Percentiles rank a stretch among this genome's conserved stretches.
phyloP scores from a whole-genome alignment of 1,284 basidiomycete species.

The Marasmius tenuissimus region DNA sequence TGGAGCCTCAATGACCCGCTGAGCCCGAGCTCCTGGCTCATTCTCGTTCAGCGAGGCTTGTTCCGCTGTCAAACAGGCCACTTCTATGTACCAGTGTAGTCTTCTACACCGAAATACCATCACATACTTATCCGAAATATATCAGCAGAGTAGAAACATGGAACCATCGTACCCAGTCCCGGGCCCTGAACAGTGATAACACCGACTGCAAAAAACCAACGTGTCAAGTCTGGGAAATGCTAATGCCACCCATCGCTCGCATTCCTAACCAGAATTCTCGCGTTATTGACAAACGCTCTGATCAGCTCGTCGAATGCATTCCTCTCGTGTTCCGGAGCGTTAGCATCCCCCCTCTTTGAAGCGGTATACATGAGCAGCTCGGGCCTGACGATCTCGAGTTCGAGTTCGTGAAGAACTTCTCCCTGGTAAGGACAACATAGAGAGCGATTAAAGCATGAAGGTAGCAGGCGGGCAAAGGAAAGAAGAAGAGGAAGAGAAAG shows the following conservation, averaged over 20 bases:
- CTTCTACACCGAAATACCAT: too few relatives aligned
- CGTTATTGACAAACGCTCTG: constrained; percentile 81
- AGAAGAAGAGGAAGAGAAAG: too few relatives aligned
- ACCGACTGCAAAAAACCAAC: not conserved
- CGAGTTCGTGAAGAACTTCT: constrained; percentile 69
- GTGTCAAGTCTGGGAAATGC: not conserved
- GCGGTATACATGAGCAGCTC: constrained; percentile 60
- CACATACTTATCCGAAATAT: too few relatives aligned
- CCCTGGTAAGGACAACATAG: constrained; percentile 35
- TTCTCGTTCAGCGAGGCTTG: constrained; percentile 47
- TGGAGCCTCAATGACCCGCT: constrained; percentile 50
- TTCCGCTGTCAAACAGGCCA: constrained; percentile 61
- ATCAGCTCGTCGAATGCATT: constrained; percentile 78
- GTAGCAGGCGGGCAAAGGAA: not conserved
- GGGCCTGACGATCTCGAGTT: constrained; percentile 68
- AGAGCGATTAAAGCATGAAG: constrained; percentile 1
- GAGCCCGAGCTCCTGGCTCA: constrained; percentile 18
- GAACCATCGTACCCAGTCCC: too few relatives aligned
- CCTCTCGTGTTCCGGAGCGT: constrained; percentile 59
- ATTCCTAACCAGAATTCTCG: constrained; percentile 72
- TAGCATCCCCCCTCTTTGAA: constrained; percentile 56
- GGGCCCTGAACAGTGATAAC: too few relatives aligned
- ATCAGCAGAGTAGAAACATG: too few relatives aligned
- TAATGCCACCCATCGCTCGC: constrained; percentile 36
- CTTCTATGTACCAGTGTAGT: not conserved